These are phyloP conservation scores for Sphaerulina musiva DNA, from an alignment of 2,329 filamentous ascomycete species.

Conservation along the genomic window DNA sequence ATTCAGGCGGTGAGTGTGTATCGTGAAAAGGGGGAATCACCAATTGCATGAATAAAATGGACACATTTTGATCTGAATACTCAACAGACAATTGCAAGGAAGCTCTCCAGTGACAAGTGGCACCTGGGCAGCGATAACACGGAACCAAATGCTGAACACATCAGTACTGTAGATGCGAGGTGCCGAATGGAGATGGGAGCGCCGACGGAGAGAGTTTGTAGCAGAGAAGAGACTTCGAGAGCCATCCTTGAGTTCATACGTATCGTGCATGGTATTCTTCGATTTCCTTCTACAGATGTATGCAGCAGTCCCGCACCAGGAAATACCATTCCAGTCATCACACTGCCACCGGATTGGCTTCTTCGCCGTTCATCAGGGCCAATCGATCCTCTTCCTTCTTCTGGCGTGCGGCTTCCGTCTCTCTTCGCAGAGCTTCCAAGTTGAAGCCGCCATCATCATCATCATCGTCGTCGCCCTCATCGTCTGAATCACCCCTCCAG, in stretches of 20 bases:
- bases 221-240: no score
- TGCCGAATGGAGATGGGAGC: no score
- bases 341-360: conserved; percentile 8
- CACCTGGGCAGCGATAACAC: no score
- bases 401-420: conserved; percentile 71
- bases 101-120: no score
- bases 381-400: conserved; percentile 71
- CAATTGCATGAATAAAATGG: no score
- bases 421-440: conserved; percentile 69
- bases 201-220: no score
- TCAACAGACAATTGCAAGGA: no score
- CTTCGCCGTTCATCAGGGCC: conserved; percentile 15
- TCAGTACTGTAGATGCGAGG: no score
- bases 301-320: neutral
- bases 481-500: conserved; percentile 49
- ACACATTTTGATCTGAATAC: no score
- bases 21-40: no score
- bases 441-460: conserved; percentile 64
- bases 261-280: conserved; percentile 3
- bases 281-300: neutral
- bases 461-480: conserved; percentile 57
- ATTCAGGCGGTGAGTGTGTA: no score
- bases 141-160: no score
- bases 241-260: neutral
- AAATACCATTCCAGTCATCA: conserved; percentile 2